Percentiles rank a stretch among this genome's conserved stretches.
These are phyloP conservation scores for Posidonia oceanica DNA, from an alignment of 116 monocot species.

Conservation along the genomic window DNA sequence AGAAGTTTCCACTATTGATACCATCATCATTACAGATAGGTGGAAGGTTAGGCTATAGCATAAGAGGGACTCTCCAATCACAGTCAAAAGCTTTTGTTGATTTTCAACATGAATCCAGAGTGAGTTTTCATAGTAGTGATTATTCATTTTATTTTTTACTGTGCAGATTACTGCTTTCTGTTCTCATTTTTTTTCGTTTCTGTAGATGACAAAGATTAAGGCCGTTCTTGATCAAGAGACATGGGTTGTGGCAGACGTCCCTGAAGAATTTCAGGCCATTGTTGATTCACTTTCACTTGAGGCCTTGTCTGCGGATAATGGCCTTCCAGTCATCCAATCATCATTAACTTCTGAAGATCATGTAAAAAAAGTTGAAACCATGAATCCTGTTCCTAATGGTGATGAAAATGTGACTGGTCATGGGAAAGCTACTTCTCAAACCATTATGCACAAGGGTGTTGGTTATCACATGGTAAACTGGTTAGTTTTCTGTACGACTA, in stretches of 20 bases:
- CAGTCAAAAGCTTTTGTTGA: slow-evolving; percentile 94
- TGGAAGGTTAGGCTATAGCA: slow-evolving; percentile 96
- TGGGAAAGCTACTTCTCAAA: slow-evolving; percentile 48
- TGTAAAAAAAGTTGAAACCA: slow-evolving; percentile 24
- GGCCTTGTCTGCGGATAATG: slow-evolving; percentile 11
- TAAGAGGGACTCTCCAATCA: slow-evolving; percentile 85
- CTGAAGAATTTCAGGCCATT: slow-evolving; percentile 90
- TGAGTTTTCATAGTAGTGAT: slow-evolving; percentile 16
- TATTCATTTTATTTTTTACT: background rate
- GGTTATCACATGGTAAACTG: slow-evolving; percentile 99
- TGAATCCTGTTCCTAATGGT: slow-evolving; percentile 15
- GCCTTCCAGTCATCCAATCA: slow-evolving; percentile 4
- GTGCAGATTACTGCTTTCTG: background rate
- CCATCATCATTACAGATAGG: slow-evolving; percentile 48
- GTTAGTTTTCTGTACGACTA: slow-evolving; percentile 50
- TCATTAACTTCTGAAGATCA: slow-evolving; percentile 13
- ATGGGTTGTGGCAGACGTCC: slow-evolving; percentile 88
- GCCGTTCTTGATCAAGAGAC: slow-evolving; percentile 99
- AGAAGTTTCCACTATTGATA: background rate
- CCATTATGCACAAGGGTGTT: slow-evolving; percentile 60
- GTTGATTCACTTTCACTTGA: slow-evolving; percentile 53
- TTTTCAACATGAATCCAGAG: slow-evolving; percentile 89
- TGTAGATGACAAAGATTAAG: slow-evolving; percentile 88
- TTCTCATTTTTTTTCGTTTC: background rate
- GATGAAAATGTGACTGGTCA: slow-evolving; percentile 21